phyloP scores from a whole-genome alignment of 1,284 basidiomycete genomes.

The Psilocybe mexicana region DNA sequence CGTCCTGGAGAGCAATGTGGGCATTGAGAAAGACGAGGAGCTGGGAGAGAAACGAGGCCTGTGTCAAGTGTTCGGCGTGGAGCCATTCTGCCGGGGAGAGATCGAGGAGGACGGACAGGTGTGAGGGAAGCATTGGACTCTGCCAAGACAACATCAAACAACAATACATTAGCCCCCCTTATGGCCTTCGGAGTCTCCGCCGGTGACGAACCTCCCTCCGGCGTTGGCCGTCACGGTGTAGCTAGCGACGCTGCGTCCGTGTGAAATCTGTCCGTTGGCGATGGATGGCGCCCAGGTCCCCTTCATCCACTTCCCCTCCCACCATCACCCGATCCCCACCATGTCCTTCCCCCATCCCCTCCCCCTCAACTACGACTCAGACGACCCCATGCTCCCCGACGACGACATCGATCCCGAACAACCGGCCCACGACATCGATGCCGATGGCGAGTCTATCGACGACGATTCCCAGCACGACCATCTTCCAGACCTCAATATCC shows the following conservation, averaged over 20 bases:
- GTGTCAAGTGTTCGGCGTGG: slow-evolving; percentile 38
- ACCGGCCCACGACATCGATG: slow-evolving; percentile 43
- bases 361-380: slow-evolving; percentile 47
- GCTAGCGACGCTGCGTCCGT: slow-evolving; percentile 69
- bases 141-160: slow-evolving; percentile 18
- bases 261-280: slow-evolving; percentile 67
- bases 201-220: slow-evolving; percentile 70
- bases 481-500: slow-evolving; percentile 2
- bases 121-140: slow-evolving; percentile 44
- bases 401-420: slow-evolving; percentile 41
- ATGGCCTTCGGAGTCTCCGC: slow-evolving; percentile 43
- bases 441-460: slow-evolving; percentile 53
- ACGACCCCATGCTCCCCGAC: slow-evolving; percentile 51
- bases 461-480: slow-evolving; percentile 39
- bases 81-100: slow-evolving; percentile 83
- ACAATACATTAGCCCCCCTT: slow-evolving; percentile 13
- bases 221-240: slow-evolving; percentile 64
- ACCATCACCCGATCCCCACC: slow-evolving; percentile 38
- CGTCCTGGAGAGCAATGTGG: slow-evolving; percentile 87
- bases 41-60: slow-evolving; percentile 74
- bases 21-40: slow-evolving; percentile 91
- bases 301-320: slow-evolving; percentile 38
- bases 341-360: slow-evolving; percentile 36
- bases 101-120: slow-evolving; percentile 83
- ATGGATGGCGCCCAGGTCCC: slow-evolving; percentile 45